Evolutionary conservation across 2,329 filamentous ascomycete genomes (phyloP).

Genomic region (Epicoccum nigrum): DNA sequence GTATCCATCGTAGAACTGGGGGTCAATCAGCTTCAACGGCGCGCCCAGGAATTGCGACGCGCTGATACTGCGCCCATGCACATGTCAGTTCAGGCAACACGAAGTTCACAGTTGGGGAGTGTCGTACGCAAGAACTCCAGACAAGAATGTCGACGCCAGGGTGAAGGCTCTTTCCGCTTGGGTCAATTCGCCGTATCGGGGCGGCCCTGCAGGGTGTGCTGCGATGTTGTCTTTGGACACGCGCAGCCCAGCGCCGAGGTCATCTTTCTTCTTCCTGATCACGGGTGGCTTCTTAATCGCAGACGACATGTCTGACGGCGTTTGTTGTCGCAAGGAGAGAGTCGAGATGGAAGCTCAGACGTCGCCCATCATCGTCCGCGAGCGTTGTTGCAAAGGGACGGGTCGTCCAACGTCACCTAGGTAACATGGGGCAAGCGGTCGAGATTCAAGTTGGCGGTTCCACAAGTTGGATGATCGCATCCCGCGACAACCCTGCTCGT

Average conservation of each 20-base stretch:
- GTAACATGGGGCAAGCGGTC: constrained; percentile 15
- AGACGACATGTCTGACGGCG: constrained; percentile 23
- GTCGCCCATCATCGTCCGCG: constrained; percentile 18
- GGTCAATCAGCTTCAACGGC: constrained; percentile 77
- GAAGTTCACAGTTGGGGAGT: background rate
- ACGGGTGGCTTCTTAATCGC: constrained; percentile 39
- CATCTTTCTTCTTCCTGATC: constrained; percentile 43
- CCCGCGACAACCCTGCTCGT: constrained; percentile 26
- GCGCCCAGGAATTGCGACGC: constrained; percentile 76
- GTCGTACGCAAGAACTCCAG: constrained; percentile 55
- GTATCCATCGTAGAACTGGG: constrained; percentile 80
- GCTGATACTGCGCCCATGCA: constrained; percentile 54
- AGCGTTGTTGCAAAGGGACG: constrained; percentile 14
- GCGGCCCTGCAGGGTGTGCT: constrained; percentile 51
- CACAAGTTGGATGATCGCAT: constrained; percentile 26
- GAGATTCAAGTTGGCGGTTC: constrained; percentile 33
- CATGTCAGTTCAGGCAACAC: constrained; percentile 20
- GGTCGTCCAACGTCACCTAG: constrained; percentile 20
- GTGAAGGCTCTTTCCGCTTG: constrained; percentile 59
- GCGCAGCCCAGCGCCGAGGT: constrained; percentile 52
- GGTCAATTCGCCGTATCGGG: constrained; percentile 54
- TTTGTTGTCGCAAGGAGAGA: background rate
- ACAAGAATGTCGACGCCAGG: constrained; percentile 57
- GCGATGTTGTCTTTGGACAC: constrained; percentile 52
- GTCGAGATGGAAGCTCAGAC: constrained; percentile 2